Base-by-base conservation (phyloP, 1,284 basidiomycete genomes). In the Boletus sp. region DNA sequence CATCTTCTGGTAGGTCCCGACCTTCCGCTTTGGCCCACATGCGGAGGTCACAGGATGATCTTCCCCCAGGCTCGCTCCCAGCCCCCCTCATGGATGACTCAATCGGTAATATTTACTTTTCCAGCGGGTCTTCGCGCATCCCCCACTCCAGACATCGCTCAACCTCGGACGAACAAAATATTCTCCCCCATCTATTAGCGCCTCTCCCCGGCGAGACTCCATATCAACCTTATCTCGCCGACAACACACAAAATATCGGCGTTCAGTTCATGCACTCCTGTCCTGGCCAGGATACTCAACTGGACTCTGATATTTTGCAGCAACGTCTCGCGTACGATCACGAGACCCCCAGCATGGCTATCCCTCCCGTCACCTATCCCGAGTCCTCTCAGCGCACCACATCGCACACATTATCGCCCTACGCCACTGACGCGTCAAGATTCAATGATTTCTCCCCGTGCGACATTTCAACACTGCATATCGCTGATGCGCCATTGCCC, bases 341-440 rank as follows among this genome's bases (percentile, higher is more conserved):
- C 16, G 51, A 37, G 8, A 25, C 22, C n/a, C 32, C 47, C 8
- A 9, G 44, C 30, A 46, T 48, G 13, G 4, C 38, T 14, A 40
- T 33, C 13, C 41, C 50, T n/a, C 33, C 44, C 33, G 42, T 57
- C 1, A 50, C 23, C 2, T 68, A 66, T 41, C 66, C 66, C 2
- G 66, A 65, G 35, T 67, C 64, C 0, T 64, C 64, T 2, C 64
- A 69, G 34, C 59, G 65, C 25, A 55, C 67, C 22, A 65, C 62
- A 2, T 62, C 67, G 5, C 46, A 55, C 49, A 32, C 50, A 30
- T 40, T 52, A 43, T 48, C 56, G 2, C 44, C 56, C 26, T 52
- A 66, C 35, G 25, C 40, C 17, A 42, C 26, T 9, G 64, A 50
- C 37, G 32, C 53, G 4, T 49, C 61, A 23, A 46, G 42, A 42